Percentiles rank a stretch among this genome's conserved stretches.
phyloP scores from a whole-genome alignment of 1,284 basidiomycete genomes.

The Exsudoporus floridanus region DNA sequence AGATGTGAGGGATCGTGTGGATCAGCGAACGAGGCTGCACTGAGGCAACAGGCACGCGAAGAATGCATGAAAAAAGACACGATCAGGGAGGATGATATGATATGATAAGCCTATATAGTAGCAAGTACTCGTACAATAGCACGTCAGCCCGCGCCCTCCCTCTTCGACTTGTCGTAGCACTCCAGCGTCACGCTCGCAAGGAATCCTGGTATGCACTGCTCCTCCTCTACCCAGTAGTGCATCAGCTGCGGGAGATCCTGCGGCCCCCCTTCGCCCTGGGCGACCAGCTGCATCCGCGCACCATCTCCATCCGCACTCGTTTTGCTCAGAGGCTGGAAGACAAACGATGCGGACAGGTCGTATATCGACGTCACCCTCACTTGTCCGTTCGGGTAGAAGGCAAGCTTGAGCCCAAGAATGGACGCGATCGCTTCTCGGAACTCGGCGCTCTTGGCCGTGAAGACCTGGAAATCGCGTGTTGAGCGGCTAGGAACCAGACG shows the following conservation, averaged over 20 bases:
- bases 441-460: conserved; percentile 72
- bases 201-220: conserved; percentile 74
- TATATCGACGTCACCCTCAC: conserved; percentile 82
- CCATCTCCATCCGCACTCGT: conserved; percentile 35
- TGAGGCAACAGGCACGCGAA: not conserved
- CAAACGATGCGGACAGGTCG: conserved; percentile 68
- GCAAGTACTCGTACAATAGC: too few relatives aligned
- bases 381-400: conserved; percentile 81
- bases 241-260: conserved; percentile 66
- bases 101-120: not conserved
- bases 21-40: not conserved
- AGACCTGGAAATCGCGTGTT: conserved; percentile 47
- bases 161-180: conserved; percentile 63
- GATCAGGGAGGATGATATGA: not conserved
- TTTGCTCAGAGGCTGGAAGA: conserved; percentile 58
- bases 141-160: conserved; percentile 18
- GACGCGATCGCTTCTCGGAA: conserved; percentile 79
- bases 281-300: conserved; percentile 66
- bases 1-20: not conserved
- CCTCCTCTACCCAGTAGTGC: conserved; percentile 70
- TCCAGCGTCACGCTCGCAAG: conserved; percentile 73
- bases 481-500: not conserved
- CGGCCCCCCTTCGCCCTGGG: conserved; percentile 65
- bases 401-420: conserved; percentile 81
- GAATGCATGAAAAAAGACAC: not conserved